Base-by-base conservation (phyloP, 164 flowering plant species). In the Annona squamosa region DNA sequence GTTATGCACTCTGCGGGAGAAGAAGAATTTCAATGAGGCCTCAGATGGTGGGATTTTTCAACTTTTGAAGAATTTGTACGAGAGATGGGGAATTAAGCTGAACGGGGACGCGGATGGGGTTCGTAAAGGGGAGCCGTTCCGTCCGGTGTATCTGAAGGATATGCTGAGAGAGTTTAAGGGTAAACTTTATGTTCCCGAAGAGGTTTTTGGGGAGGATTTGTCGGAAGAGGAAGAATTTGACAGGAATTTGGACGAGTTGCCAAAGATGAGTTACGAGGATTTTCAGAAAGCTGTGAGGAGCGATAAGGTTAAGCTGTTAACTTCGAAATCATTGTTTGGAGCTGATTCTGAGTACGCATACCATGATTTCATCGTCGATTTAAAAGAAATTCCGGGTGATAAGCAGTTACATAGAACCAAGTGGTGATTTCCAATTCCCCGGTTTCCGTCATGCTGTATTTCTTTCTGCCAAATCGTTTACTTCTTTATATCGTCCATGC, bases 151-250 rank as follows among this genome's bases (percentile, higher is more conserved):
- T 79, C 78, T 94, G 81, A 90, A 91, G 68, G 99, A 94, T 78
- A 72, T 94, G 43, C 75, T 94, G 81, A 91, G 89, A 81, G 89
- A 92, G 82, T 82, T 86, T 75, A 94, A 81, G 67, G 99, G 99
- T 71, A 88, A 92, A 80, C 90, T 91, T 7, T 94, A 90, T 74
- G 97, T 92, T 45, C 99, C 99, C 1, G 99, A 90, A 83, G 90
- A 89, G 65, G 79, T 89, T 66, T 94, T 94, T 71, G 84, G 84
- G 64, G 69, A 56, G 18, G 77, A 73, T 71, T 83, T 94, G 69
- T 86, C 97, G 0, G 97, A 94, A 78, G 94, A 90, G 71, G 99
- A 91, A 77, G 90, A 86, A 75, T 94, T 94, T 56, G 84, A 90
- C 41, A 79, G 74, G 72, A 79, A 82, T 78, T 73, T 92, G 71